A percentile compares a stretch with the other conserved stretches of the same genome.
Evolutionary conservation across 495 filamentous ascomycete genomes (phyloP).

Genomic region (Aspergillus ostianus): DNA sequence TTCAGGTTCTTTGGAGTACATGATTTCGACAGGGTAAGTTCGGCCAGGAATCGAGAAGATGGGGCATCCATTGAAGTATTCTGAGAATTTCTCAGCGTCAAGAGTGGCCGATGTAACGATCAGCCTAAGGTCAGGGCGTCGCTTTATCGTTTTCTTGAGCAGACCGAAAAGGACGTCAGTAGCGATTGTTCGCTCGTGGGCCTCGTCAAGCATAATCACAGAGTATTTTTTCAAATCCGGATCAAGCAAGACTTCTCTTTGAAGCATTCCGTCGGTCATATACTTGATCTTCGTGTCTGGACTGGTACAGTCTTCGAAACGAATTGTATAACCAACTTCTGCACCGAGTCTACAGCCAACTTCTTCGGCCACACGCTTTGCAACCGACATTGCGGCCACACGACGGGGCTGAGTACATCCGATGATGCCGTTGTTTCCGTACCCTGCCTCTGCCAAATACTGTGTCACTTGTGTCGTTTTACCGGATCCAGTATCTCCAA

Average conservation of each 20-base stretch:
- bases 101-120: slow-evolving; percentile 96
- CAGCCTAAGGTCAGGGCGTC: slow-evolving; percentile 81
- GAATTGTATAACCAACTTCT: slow-evolving; percentile 96
- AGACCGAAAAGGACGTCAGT: slow-evolving; percentile 95
- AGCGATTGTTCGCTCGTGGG: slow-evolving; percentile 94
- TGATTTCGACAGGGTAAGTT: slow-evolving; percentile 91
- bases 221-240: slow-evolving; percentile 84
- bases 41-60: slow-evolving; percentile 96
- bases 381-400: slow-evolving; percentile 96
- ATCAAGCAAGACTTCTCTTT: slow-evolving; percentile 90
- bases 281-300: slow-evolving; percentile 95
- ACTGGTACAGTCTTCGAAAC: slow-evolving; percentile 93
- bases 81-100: slow-evolving; percentile 95
- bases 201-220: slow-evolving; percentile 97
- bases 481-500: slow-evolving; percentile 95
- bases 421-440: slow-evolving; percentile 85
- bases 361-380: slow-evolving; percentile 94
- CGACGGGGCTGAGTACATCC: slow-evolving; percentile 96
- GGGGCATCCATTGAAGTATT: slow-evolving; percentile 90
- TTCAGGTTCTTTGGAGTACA: slow-evolving; percentile 92
- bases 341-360: slow-evolving; percentile 87
- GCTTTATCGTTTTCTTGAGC: slow-evolving; percentile 88
- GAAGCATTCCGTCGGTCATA: slow-evolving; percentile 99
- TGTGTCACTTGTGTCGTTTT: slow-evolving; percentile 98
- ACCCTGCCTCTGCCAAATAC: slow-evolving; percentile 90